Evolutionary conservation across 192 early-diverging fungal genomes (phyloP), one percentile per base, ranked within the genome.

Genomic region (Coemansia reversa): DNA sequence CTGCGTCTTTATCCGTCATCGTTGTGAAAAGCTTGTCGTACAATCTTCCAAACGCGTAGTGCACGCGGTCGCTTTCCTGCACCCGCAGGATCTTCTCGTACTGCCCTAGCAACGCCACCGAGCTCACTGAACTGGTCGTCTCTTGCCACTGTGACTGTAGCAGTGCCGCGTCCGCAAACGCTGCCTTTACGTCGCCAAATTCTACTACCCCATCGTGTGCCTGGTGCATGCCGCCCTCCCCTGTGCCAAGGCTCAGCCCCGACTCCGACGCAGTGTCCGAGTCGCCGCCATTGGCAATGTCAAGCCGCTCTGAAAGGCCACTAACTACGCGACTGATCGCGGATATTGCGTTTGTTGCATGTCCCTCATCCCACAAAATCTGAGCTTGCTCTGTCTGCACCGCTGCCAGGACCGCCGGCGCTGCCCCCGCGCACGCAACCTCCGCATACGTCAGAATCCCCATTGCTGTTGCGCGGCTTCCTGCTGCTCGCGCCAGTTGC

Each of bases 281-380:
- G 0, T 50, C 64, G 12, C 22, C 32, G 30, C 62, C 64, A 35
- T 61, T 51, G 24, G 53, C 65, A 12, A 68, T 42, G 19, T 62
- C 68, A 19, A 77, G 69, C 25, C 71, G 58, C 47, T 61, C 66
- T 24, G 66, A 62, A 24, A 77, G 63, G 1, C 24, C 29, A 42
- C 69, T 58, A 7, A 61, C 59, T 1, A 75, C 74, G 18, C 70
- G 79, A 20, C 67, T 49, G 20, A 75, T 67, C 3, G 57, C 45
- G 2, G 79, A 32, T 27, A 81, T 81, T 24, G 79, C 79, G 29
- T 75, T 74, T 22, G 69, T 61, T 4, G 66, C 29, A 20, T 64
- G 64, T 3, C 79, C 79, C 23, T 81, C 79, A 24, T 73, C 66
- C 79, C 79, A 81, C 35, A 81, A 52, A 6, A 81, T 75, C 53